Evolutionary conservation across 148 eudicot species (phyloP).

Genomic region (Camellia lanceoleosa): DNA sequence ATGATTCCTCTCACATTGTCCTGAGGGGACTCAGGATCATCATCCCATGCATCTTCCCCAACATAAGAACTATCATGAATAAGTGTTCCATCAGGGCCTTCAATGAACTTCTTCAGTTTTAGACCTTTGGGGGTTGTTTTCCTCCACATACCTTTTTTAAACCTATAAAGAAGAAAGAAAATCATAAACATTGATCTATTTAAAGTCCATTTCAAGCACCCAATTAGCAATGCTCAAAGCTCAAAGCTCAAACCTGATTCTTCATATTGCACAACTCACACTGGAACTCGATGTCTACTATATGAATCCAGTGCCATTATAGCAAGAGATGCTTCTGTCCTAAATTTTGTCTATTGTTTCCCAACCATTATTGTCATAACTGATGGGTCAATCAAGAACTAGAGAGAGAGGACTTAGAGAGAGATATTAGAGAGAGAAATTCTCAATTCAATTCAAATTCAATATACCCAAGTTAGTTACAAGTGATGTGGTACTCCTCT

Average conservation of each 20-base stretch:
- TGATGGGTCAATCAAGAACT: no score
- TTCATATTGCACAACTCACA: not conserved
- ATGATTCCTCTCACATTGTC: constrained; percentile 45
- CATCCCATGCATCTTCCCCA: constrained; percentile 96
- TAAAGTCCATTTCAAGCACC: not conserved
- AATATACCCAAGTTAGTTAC: no score
- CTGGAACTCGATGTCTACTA: not conserved
- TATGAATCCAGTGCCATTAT: not conserved
- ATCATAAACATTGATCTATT: not conserved
- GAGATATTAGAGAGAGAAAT: no score
- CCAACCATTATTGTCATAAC: not conserved
- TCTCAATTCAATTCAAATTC: no score
- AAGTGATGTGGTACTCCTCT: no score
- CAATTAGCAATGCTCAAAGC: not conserved
- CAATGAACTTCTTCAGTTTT: constrained; percentile 72
- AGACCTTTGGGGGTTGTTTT: constrained; percentile 83
- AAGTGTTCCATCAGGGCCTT: constrained; percentile 68
- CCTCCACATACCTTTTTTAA: constrained; percentile 83
- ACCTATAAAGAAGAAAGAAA: constrained; percentile 34
- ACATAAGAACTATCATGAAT: constrained; percentile 74
- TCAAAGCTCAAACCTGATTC: not conserved
- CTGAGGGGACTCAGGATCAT: constrained; percentile 45
- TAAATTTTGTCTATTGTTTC: not conserved
- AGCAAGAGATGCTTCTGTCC: not conserved
- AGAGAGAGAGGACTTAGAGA: no score